Percentiles rank a stretch among this genome's conserved stretches.
Evolutionary conservation across 2,329 filamentous ascomycete genomes (phyloP).

Genomic region (Whalleya microplaca): DNA sequence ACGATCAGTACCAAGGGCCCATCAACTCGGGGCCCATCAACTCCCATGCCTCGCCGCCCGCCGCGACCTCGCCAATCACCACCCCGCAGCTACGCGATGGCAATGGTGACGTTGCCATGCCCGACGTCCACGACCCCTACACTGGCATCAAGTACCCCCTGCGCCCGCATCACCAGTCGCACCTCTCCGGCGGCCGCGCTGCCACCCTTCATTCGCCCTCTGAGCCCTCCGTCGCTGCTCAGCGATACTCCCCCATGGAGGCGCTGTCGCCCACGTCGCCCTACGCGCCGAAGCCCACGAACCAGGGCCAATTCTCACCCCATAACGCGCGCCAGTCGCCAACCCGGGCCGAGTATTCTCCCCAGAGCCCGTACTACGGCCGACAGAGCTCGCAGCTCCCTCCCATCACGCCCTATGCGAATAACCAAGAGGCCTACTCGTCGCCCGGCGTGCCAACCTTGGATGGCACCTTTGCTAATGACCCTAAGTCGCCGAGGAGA

Average conservation of each 20-base stretch:
- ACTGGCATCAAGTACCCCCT: conserved; percentile 84
- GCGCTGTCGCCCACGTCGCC: conserved; percentile 78
- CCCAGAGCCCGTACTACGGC: conserved; percentile 61
- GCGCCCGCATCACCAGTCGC: conserved; percentile 76
- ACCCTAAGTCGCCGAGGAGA: conserved; percentile 62
- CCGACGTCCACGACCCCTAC: conserved; percentile 82
- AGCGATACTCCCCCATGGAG: conserved; percentile 97
- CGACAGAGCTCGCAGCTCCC: conserved; percentile 69
- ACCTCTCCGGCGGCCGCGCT: conserved; percentile 57
- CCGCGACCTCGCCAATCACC: conserved; percentile 44
- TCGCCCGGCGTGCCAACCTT: conserved; percentile 72
- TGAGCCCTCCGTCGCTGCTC: conserved; percentile 80
- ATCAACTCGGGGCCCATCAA: conserved; percentile 41
- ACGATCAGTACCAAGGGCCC: conserved; percentile 66
- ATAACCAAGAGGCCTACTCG: conserved; percentile 72
- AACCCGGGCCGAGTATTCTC: conserved; percentile 66
- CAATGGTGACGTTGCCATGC: conserved; percentile 82
- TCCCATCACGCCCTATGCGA: conserved; percentile 71
- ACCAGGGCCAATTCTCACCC: conserved; percentile 57
- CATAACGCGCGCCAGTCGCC: conserved; percentile 75
- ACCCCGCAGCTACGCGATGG: conserved; percentile 69
- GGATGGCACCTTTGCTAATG: conserved; percentile 64
- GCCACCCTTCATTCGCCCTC: conserved; percentile 74
- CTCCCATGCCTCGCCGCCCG: conserved; percentile 38
- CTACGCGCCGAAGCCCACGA: conserved; percentile 68